Evolutionary conservation across 2,329 filamentous ascomycete species (phyloP).

Genomic region (Sporothrix dimorphospora): DNA sequence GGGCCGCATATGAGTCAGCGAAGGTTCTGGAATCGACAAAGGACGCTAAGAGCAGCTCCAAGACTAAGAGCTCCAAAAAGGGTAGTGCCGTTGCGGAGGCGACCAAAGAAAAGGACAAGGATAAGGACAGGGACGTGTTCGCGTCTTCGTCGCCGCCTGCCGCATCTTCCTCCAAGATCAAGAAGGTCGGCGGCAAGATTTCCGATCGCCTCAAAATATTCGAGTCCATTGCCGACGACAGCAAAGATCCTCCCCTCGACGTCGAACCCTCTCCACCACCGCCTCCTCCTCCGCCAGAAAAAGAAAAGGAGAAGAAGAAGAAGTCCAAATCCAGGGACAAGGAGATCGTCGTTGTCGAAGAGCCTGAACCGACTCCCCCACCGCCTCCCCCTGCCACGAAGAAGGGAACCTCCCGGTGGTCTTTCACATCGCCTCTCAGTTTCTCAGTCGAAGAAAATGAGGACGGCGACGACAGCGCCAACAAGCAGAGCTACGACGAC

Average conservation of each 20-base stretch:
- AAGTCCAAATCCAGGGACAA: conserved; percentile 36
- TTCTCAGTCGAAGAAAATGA: conserved; percentile 33
- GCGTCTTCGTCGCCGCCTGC: background rate
- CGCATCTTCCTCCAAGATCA: conserved; percentile 37
- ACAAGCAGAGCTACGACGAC: conserved; percentile 39
- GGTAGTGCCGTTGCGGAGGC: conserved; percentile 32
- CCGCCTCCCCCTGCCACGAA: conserved; percentile 25
- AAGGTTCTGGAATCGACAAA: conserved; percentile 26
- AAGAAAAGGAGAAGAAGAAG: conserved; percentile 42
- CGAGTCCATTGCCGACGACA: conserved; percentile 49
- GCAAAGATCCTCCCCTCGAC: conserved; percentile 33
- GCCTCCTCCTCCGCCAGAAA: conserved; percentile 45
- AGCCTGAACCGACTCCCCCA: conserved; percentile 25
- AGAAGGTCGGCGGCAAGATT: conserved; percentile 58
- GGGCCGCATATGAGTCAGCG: conserved; percentile 37
- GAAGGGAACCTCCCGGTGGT: conserved; percentile 32
- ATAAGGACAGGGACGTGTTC: conserved; percentile 12
- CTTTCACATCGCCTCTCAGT: conserved; percentile 32
- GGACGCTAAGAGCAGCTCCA: conserved; percentile 30
- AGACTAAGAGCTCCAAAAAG: conserved; percentile 47
- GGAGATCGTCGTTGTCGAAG: conserved; percentile 28
- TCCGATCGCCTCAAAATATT: conserved; percentile 61
- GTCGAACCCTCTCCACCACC: conserved; percentile 36
- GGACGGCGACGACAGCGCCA: conserved; percentile 28
- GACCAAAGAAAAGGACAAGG: conserved; percentile 23